Base-by-base conservation (phyloP, 1,284 basidiomycete genomes). In the Irpex sp. region DNA sequence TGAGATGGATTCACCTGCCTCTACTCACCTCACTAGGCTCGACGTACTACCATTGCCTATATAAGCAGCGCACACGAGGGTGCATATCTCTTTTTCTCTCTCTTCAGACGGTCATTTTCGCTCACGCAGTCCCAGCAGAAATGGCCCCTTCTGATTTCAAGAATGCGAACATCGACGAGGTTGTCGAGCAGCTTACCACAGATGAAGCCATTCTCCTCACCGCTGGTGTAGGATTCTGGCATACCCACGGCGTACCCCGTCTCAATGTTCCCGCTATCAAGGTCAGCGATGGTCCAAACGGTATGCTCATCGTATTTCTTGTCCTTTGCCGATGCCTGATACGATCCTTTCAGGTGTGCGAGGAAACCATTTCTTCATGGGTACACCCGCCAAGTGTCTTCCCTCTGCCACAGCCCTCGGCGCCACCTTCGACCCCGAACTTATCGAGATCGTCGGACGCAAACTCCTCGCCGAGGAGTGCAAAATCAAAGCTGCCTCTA, bases 161-260 rank as follows among this genome's bases (percentile, higher is more conserved):
- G 13, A 83, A 83, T 0, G 88, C 83, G 4, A 74, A 86, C 69
- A 77, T 91, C 59, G 77, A 83, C 63, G 79, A 84, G 57, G 75
- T 90, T 60, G 78, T 91, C 59, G 82, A 85, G n/a, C 77, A 84
- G 63, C 76, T 91, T 64, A 89, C 88, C 1, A 86, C 82, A 0
- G 87, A 90, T 49, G 89, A 91, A 69, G 84, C 89, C 2, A 90
- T 92, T 67, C 75, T 79, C 19, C 78, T 93, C 31, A 87, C 84
- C 11, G 86, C 87, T 3, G 90, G 90, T 39, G 87, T 87, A 33
- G 89, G 89, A 21, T 87, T 88, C 70, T 92, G 90, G 91, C 85
- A 90, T 70, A 92, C 90, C 0, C 83, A 86, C 61, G 79, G 78
- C 6, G 75, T 92, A 19, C 82, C 86, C 7, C 77, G 89, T 5